Evolutionary conservation across 306 rosid genomes (phyloP).

Genomic region (Fragaria ananassa): DNA sequence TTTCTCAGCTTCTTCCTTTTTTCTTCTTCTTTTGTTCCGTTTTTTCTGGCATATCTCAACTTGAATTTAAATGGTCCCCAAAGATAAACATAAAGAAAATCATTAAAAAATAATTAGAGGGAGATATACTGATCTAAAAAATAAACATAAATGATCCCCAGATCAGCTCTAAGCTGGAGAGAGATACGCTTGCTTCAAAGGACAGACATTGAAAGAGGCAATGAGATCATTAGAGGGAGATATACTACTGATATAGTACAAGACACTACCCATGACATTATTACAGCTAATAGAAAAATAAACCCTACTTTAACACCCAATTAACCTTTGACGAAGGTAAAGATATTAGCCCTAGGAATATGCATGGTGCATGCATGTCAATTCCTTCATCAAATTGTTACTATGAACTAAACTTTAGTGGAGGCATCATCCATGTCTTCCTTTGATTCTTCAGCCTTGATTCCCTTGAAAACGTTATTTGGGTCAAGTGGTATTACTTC

Average conservation of each 20-base stretch:
- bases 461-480: constrained; percentile 22
- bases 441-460: constrained; percentile 27
- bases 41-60: neutral
- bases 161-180: neutral
- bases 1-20: neutral
- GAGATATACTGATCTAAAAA: too few relatives aligned
- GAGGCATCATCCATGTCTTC: constrained; percentile 6
- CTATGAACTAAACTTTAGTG: constrained; percentile 1
- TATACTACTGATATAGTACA: neutral
- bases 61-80: neutral
- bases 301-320: neutral
- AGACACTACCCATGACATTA: neutral
- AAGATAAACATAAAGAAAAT: neutral
- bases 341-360: neutral
- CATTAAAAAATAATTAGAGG: neutral
- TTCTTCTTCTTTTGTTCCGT: neutral
- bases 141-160: neutral
- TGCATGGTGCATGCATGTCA: neutral
- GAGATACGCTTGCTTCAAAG: constrained; percentile 2
- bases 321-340: neutral
- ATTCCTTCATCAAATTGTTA: neutral
- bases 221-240: neutral
- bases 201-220: constrained; percentile 2
- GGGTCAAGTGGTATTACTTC: constrained; percentile 15
- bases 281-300: neutral